Conservation (phyloP, 768 basidiomycete genomes). For the Pilatotrama ljubarskyi region DNA sequence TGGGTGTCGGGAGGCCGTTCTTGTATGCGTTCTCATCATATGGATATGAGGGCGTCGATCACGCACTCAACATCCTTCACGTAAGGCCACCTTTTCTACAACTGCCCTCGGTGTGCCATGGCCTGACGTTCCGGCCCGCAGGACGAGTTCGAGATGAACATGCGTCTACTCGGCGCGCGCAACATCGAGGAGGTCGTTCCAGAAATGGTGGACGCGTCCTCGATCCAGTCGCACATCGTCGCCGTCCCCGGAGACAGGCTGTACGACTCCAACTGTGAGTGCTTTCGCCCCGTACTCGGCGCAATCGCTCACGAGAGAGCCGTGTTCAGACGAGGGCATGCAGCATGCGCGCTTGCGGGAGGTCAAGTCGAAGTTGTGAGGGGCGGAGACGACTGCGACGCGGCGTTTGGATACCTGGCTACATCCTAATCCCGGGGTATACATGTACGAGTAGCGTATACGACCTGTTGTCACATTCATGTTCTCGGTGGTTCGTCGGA, state of each 20-base stretch:
- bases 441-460: too few species aligned
- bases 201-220: constrained; percentile 86
- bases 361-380: constrained; percentile 40
- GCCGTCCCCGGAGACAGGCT: constrained; percentile 72
- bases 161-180: constrained; percentile 86
- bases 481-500: too few species aligned
- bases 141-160: constrained; percentile 99
- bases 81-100: too few species aligned
- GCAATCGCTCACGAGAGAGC: not conserved
- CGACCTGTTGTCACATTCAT: too few species aligned
- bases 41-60: constrained; percentile 84
- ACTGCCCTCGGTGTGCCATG: too few species aligned
- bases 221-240: constrained; percentile 63
- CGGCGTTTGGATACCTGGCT: not conserved
- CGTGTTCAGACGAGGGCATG: constrained; percentile 42
- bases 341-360: constrained; percentile 43
- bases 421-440: too few species aligned
- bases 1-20: constrained; percentile 86
- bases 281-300: constrained; percentile 11
- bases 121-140: constrained; percentile 32
- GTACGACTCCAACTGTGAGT: constrained; percentile 81
- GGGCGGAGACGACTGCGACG: not conserved
- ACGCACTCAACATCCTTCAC: constrained; percentile 74
- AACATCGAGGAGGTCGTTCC: constrained; percentile 78
- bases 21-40: constrained; percentile 88